Evolutionary conservation across 805 yeast genomes (phyloP).

Genomic region (Tetrapisispora fleetii): DNA sequence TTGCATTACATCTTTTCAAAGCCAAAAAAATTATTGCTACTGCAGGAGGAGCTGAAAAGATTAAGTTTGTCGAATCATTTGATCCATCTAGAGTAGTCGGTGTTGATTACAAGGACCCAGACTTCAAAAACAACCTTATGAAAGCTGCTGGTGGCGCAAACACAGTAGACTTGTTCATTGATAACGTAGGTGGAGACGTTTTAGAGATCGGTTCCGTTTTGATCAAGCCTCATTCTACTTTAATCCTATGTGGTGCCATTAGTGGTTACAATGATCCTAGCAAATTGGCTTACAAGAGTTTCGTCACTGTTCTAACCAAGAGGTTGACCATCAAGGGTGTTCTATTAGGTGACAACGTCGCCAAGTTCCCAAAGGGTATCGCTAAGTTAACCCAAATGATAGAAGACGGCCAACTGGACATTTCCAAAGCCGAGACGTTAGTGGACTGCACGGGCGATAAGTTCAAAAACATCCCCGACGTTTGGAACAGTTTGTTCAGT

Average conservation of each 20-base stretch:
- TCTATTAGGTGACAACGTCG: constrained; percentile 37
- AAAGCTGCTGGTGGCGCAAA: constrained; percentile 37
- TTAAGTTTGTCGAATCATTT: constrained; percentile 42
- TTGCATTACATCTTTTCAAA: constrained; percentile 43
- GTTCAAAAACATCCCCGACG: constrained; percentile 36
- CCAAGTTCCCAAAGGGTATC: constrained; percentile 32
- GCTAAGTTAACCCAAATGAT: constrained; percentile 30
- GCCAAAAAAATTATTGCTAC: constrained; percentile 51
- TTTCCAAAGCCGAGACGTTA: constrained; percentile 32
- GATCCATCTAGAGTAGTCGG: constrained; percentile 41
- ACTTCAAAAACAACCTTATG: constrained; percentile 30
- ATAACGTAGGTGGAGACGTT: constrained; percentile 55
- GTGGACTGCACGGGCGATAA: constrained; percentile 34
- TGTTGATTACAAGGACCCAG: constrained; percentile 42
- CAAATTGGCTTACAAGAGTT: constrained; percentile 32
- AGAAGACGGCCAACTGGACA: constrained; percentile 34
- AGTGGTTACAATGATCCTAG: constrained; percentile 43
- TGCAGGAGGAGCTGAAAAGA: constrained; percentile 50
- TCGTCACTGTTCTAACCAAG: constrained; percentile 37
- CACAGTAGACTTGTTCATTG: constrained; percentile 45
- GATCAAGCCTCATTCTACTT: constrained; percentile 33
- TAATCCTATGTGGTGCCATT: constrained; percentile 57
- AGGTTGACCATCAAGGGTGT: constrained; percentile 47
- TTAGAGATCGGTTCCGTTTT: constrained; percentile 35
- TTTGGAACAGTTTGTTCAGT: constrained; percentile 39